Percentiles rank a stretch among this genome's conserved stretches.
phyloP scores from a whole-genome alignment of 805 yeast species.

The Teunomyces funiuensis region DNA sequence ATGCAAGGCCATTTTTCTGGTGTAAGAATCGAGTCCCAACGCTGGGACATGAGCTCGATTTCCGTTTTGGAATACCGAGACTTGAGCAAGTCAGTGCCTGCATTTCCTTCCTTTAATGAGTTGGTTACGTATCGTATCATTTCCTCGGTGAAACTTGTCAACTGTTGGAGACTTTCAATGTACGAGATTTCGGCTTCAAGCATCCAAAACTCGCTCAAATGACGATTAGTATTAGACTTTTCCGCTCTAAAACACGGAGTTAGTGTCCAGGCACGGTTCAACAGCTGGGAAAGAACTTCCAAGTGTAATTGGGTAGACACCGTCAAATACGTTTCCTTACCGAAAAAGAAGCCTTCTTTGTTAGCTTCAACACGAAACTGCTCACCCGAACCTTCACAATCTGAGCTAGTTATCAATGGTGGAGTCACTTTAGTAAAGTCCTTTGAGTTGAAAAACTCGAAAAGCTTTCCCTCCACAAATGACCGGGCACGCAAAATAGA shows the following conservation, averaged over 20 bases:
- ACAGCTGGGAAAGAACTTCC: conserved; percentile 73
- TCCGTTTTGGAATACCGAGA: conserved; percentile 42
- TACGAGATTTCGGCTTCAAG: conserved; percentile 87
- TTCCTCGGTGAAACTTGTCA: conserved; percentile 64
- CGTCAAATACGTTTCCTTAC: conserved; percentile 67
- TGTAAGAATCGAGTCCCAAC: conserved; percentile 61
- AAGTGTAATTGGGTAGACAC: conserved; percentile 92
- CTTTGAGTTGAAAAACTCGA: conserved; percentile 51
- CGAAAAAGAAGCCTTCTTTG: conserved; percentile 51
- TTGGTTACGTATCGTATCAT: conserved; percentile 58
- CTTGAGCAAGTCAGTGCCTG: conserved; percentile 30
- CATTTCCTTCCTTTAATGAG: conserved; percentile 15
- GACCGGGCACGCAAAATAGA: conserved; percentile 76
- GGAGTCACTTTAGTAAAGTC: conserved; percentile 76
- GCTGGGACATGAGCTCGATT: conserved; percentile 33
- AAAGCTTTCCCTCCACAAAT: conserved; percentile 52
- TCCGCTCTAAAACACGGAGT: conserved; percentile 96
- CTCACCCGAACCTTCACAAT: conserved; percentile 98
- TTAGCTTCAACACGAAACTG: conserved; percentile 57
- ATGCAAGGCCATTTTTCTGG: conserved; percentile 61
- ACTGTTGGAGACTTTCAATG: conserved; percentile 52
- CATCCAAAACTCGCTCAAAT: conserved; percentile 97
- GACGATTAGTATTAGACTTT: conserved; percentile 85
- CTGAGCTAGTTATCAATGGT: conserved; percentile 84
- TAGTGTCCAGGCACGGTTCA: conserved; percentile 82